phyloP scores from a whole-genome alignment of 495 filamentous ascomycete species.

The Apiosordaria backusii region DNA sequence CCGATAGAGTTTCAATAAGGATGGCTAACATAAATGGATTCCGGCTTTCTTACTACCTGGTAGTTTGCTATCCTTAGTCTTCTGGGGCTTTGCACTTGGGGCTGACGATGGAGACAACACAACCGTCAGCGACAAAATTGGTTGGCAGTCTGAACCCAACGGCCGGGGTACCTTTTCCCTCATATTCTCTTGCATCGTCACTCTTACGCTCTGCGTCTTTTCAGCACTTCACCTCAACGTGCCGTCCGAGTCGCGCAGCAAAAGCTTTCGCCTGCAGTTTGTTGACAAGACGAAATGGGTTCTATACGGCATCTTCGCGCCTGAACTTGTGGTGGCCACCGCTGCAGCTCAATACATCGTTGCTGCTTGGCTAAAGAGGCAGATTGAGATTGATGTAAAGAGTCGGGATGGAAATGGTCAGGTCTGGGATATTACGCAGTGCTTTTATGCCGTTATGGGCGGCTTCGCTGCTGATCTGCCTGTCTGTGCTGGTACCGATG shows the following conservation, averaged over 20 bases:
- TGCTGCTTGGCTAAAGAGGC: neutral
- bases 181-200: slow-evolving; percentile 13
- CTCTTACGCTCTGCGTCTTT: slow-evolving; percentile 20
- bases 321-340: slow-evolving; percentile 16
- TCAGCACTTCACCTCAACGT: slow-evolving; percentile 24
- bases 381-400: neutral
- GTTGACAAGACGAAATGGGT: slow-evolving; percentile 18
- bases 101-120: too few species aligned
- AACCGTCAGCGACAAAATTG: neutral
- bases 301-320: slow-evolving; percentile 18
- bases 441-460: neutral
- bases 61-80: neutral
- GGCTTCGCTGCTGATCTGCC: neutral
- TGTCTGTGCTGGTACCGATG: neutral
- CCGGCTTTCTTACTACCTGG: too few species aligned
- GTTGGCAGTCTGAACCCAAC: slow-evolving; percentile 14
- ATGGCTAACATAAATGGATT: neutral
- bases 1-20: neutral
- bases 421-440: neutral
- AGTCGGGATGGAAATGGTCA: neutral
- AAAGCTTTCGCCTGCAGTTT: neutral
- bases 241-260: neutral
- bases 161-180: slow-evolving; percentile 16
- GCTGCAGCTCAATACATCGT: slow-evolving; percentile 10
- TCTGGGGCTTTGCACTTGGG: neutral